Percentiles rank a stretch among this genome's conserved stretches.
Conservation (phyloP, 371 early-diverging fungal genomes). For the Umbelopsis sp. region DNA sequence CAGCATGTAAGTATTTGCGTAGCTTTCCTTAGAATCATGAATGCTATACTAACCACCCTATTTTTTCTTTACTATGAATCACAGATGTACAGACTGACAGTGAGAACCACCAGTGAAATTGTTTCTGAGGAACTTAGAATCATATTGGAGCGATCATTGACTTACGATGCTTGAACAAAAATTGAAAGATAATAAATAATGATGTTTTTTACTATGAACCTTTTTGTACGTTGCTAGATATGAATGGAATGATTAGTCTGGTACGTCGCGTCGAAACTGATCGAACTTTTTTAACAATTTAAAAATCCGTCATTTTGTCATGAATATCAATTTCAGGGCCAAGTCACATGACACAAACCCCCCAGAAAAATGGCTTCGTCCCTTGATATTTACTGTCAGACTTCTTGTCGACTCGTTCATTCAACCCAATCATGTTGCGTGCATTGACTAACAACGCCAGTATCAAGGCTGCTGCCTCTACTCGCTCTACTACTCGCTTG, state of each 20-base stretch:
- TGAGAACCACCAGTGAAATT: constrained; percentile 86
- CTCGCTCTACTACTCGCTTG: constrained; percentile 26
- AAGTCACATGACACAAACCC: too few relatives aligned
- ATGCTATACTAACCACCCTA: background rate
- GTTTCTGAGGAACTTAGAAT: constrained; percentile 65
- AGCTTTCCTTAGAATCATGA: constrained; percentile 1
- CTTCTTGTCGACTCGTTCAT: constrained; percentile 18
- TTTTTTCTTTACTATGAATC: background rate
- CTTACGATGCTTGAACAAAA: constrained; percentile 26
- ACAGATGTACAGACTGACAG: constrained; percentile 90
- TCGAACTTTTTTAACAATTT: too few relatives aligned
- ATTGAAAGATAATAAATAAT: background rate
- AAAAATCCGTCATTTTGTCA: too few relatives aligned
- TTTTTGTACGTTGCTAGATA: too few relatives aligned
- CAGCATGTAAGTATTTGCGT: constrained; percentile 71
- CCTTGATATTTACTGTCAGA: too few relatives aligned
- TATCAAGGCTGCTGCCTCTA: constrained; percentile 27
- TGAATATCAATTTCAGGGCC: too few relatives aligned
- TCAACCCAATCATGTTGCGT: constrained; percentile 31
- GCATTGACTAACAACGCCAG: constrained; percentile 29
- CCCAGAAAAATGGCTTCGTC: too few relatives aligned
- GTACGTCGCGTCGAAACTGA: too few relatives aligned
- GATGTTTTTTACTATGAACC: too few relatives aligned
- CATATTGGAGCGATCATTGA: constrained; percentile 43
- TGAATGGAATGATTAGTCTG: too few relatives aligned